Base-by-base conservation (phyloP, 352 stramenopile species). In the Pythium insidiosum region DNA sequence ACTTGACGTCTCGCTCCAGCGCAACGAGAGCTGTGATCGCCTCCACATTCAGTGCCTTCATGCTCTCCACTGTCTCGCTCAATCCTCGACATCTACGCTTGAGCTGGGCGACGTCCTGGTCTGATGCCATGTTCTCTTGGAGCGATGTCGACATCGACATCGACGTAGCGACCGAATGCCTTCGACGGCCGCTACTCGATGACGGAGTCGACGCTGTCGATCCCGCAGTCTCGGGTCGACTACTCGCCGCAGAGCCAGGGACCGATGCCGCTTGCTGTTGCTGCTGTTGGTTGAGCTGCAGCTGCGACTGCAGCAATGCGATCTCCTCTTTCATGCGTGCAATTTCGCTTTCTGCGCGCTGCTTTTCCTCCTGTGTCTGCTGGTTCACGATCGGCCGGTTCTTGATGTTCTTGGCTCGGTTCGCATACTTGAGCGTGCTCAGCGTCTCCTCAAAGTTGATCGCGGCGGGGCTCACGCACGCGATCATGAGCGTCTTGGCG, bases 361-460 rank as follows among this genome's bases (percentile, higher is more conserved):
- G 55, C 34, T 86, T 77, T 2, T 68, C 63, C 21, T 83, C 69
- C n/a, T 68, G 61, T 1, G 55, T 53, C 20, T 83, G 67, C 19
- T 86, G 66, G 61, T 99, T 99, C 34, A 99, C 96, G 45, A 97
- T 95, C 3, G 96, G 94, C 43, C 95, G 96, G 63, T 99, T 99
- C 56, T 98, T 98, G 58, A 99, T 99, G 55, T 99, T 99, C 71
- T 99, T 99, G 29, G 97, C 97, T 13, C 96, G 88, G 56, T 98
- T 98, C 4, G 95, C 95, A 62, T 99, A 99, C 50, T 97, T 93
- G 15, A 99, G 76, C 38, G 96, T 99, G 34, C 95, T 98, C 4
- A 99, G 63, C 3, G 95, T 99, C 73, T 99, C 97, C 54, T 91
- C 78, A 50, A 94, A 88, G 42, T 94, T 95, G 33, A 88, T 53